phyloP scores from a whole-genome alignment of 2,329 filamentous ascomycete genomes.

The Ilyonectria mors-panacis region DNA sequence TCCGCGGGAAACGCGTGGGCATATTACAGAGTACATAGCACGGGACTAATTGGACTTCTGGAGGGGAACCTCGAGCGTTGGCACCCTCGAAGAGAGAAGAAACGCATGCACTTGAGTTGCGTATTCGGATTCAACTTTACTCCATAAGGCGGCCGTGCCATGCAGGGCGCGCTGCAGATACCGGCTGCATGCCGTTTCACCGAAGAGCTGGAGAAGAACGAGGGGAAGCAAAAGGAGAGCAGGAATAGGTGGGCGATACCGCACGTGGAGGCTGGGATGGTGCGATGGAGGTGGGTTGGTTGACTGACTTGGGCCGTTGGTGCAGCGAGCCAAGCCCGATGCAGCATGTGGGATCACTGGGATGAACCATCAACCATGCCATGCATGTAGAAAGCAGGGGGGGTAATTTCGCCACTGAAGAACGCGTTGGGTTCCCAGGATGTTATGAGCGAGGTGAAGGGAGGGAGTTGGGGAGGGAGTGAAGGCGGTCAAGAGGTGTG shows the following conservation, averaged over 20 bases:
- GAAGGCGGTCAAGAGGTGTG: neutral
- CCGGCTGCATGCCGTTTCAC: constrained; percentile 11
- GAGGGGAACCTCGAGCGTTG: neutral
- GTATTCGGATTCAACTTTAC: constrained; percentile 12
- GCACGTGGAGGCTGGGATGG: constrained; percentile 42
- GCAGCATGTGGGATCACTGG: constrained; percentile 43
- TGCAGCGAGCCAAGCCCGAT: constrained; percentile 45
- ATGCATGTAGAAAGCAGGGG: constrained; percentile 31
- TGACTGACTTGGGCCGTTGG: constrained; percentile 32
- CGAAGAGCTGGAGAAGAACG: constrained; percentile 14
- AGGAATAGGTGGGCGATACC: constrained; percentile 19
- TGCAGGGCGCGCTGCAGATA: constrained; percentile 12
- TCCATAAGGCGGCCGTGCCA: constrained; percentile 3
- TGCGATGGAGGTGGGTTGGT: constrained; percentile 29
- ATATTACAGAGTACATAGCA: neutral
- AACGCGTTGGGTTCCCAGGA: constrained; percentile 5
- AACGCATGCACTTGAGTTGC: neutral
- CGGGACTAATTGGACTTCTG: too few species aligned
- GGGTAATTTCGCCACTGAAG: constrained; percentile 27
- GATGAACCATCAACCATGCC: constrained; percentile 41
- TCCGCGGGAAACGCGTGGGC: neutral
- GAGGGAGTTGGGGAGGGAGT: neutral
- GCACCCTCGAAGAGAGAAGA: neutral
- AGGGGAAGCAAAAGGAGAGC: constrained; percentile 20
- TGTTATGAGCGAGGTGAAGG: neutral